These are phyloP conservation scores for Trichoderma koningii DNA, from an alignment of 2,329 filamentous ascomycete genomes.

Conservation along the genomic window DNA sequence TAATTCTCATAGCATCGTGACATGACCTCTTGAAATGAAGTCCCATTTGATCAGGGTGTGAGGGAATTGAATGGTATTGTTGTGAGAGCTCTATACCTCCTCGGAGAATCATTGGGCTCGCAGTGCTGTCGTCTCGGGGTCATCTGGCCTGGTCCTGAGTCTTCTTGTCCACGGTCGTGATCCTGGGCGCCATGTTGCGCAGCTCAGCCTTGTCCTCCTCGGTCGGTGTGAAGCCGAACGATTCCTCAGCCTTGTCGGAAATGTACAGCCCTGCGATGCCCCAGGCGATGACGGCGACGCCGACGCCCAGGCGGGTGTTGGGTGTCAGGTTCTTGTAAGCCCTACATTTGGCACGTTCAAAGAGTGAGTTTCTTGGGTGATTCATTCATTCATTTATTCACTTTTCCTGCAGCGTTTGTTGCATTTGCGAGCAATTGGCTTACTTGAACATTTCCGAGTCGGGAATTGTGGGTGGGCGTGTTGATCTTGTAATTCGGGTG, in stretches of 20 bases:
- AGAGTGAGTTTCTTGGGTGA: not conserved
- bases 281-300: slow-evolving; percentile 75
- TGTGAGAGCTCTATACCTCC: too few relatives aligned
- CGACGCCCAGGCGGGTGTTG: slow-evolving; percentile 70
- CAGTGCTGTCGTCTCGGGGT: not conserved
- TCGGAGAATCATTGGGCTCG: too few relatives aligned
- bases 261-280: slow-evolving; percentile 72
- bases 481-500: not conserved
- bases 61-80: too few relatives aligned
- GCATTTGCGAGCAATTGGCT: not conserved
- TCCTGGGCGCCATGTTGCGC: slow-evolving; percentile 60
- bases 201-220: slow-evolving; percentile 72
- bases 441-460: slow-evolving; percentile 24
- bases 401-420: not conserved
- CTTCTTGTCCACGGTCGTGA: slow-evolving; percentile 58
- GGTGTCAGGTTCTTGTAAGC: slow-evolving; percentile 72
- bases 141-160: slow-evolving; percentile 1
- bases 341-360: slow-evolving; percentile 42
- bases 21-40: too few relatives aligned
- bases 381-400: not conserved
- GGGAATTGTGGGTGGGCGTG: not conserved
- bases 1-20: too few relatives aligned
- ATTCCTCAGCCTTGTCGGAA: slow-evolving; percentile 72
- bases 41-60: too few relatives aligned
- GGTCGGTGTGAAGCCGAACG: slow-evolving; percentile 70